Percentiles rank a stretch among this genome's conserved stretches.
These are phyloP conservation scores for Cardiosporidium cionae DNA, from an alignment of 169 alveolate species.

Conservation along the genomic window DNA sequence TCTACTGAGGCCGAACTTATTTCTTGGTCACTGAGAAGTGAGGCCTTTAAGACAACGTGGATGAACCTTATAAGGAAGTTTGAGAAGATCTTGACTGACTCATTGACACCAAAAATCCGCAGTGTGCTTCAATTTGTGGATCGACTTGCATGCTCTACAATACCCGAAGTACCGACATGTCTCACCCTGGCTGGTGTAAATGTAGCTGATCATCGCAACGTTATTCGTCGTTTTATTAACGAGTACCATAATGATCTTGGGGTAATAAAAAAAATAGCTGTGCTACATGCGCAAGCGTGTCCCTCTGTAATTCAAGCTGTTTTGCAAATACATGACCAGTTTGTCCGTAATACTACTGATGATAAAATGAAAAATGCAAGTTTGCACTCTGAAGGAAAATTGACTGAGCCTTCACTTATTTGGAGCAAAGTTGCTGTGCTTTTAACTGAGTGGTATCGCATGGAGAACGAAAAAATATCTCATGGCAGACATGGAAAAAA, in stretches of 20 bases:
- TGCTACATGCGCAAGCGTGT: not conserved
- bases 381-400: too few relatives aligned
- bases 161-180: not conserved
- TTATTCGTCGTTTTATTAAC: not conserved
- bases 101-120: not conserved
- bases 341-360: too few relatives aligned
- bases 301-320: not conserved
- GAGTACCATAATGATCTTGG: too few relatives aligned
- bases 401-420: too few relatives aligned
- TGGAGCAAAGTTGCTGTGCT: too few relatives aligned
- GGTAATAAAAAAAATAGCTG: too few relatives aligned
- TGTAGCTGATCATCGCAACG: not conserved
- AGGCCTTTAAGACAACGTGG: not conserved
- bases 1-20: not conserved
- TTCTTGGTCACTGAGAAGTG: not conserved
- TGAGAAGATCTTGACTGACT: not conserved
- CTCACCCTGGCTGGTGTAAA: not conserved
- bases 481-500: too few relatives aligned
- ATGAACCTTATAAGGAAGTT: not conserved
- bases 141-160: not conserved
- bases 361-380: too few relatives aligned
- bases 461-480: too few relatives aligned
- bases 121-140: not conserved
- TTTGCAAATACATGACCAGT: not conserved
- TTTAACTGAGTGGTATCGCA: too few relatives aligned